Base-by-base conservation (phyloP, 768 basidiomycete species). In the Agaricus subrufescens region DNA sequence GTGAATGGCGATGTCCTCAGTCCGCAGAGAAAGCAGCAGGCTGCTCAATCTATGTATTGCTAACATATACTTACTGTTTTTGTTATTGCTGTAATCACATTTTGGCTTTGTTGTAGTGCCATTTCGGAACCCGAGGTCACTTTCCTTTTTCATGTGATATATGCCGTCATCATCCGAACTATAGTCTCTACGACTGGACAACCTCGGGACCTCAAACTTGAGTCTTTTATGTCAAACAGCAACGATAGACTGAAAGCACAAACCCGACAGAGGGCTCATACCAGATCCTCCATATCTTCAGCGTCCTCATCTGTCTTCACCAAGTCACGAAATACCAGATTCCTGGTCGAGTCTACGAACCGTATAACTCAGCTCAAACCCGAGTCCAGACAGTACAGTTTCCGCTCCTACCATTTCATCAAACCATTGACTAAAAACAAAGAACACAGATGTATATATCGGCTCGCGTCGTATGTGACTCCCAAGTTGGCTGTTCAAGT, bases 391-490 rank as follows among this genome's bases (percentile, higher is more conserved):
- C 68, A 65, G 82, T 80, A 31, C 46, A 67, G 34, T 29, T 38
- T 4, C 44, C 46, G 27, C 39, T 25, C 40, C 55, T 47, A 23
- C 6, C 31, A 14, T 29, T 38, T 30, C 19, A 38, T 38, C 52
- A 38, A 31, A 31, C 23, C 45, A 47, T 12, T 38, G 15, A 49
- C 54, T 12, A 52, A 34, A 15, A 51, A 23, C 31, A 26, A 29
- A 31, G 11, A 34, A 1, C 7, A 48, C 53, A 86, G 85, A 63
- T 87, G 86, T 62, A 67, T 88, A 15, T 72, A 75, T 47, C 84
- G 80, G 52, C 72, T 87, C 4, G 76, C 75, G 0, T 62, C 72
- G 3, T 84, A 87, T 63, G 71, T 70, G 3, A 60, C 77, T 2
- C 75, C 76, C 1, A 75, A 74, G 51, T 66, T 64, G 7, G 63